Evolutionary conservation across 208 protist genomes (phyloP), one percentile per base, ranked within the genome.

Genomic region (Trypanosoma lewisi): DNA sequence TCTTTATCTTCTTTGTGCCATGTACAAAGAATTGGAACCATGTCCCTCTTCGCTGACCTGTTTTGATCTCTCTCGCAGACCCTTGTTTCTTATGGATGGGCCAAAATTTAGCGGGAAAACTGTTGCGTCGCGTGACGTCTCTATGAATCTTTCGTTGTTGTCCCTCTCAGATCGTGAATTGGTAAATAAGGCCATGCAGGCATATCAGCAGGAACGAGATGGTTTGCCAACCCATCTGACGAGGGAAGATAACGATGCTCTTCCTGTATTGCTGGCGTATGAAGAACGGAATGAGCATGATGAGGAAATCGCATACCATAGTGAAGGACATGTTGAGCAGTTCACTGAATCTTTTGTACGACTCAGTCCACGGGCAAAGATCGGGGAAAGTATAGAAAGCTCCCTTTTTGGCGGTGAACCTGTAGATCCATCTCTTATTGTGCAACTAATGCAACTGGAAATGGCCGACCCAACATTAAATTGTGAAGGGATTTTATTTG

Each of bases 51-150:
- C 49, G 49, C 53, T 70, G 59, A 57, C 51, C 51, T 45, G 72
- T 27, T 82, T 87, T 51, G 78, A 85, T 34, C 25, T 80, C 31
- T 81, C 70, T 53, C 70, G 66, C n/a, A 54, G 81, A 11, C 84
- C 86, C 19, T 52, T 90, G n/a, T 77, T 93, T 42, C 60, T 76
- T n/a, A 45, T 96, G 2, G 69, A 80, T 41, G 90, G 90, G 4
- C 74, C 87, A 41, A 92, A 88, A 62, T 81, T 80, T 55, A 83
- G 79, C 54, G 90, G 90, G 9, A 96, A 96, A 63, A 84, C 83
- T 11, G 28, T 91, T 39, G 73, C 93, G 12, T 70, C 83, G 14
- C 54, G 63, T 9, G 58, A 75, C 8, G 64, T 92, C 7, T 75
- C 70, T 19, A 44, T 53, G 0, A 37, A 71, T 23, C 77, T 90